phyloP scores from a whole-genome alignment of 2,329 filamentous ascomycete genomes.

The Aureobasidium sp. region DNA sequence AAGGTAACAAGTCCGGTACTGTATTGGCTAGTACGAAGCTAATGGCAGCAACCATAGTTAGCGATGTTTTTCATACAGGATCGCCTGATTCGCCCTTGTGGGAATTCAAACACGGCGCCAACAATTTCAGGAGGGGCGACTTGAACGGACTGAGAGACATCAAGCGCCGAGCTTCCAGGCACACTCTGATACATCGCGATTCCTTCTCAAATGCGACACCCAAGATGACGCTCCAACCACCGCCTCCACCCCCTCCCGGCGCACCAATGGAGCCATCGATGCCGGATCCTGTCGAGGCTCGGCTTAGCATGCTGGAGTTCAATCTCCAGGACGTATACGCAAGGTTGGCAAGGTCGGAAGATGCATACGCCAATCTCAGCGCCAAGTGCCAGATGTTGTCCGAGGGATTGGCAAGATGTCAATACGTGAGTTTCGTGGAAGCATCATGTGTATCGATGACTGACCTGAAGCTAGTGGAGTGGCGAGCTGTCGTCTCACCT shows the following conservation, averaged over 20 bases:
- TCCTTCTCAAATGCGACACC: conserved; percentile 60
- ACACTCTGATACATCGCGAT: conserved; percentile 87
- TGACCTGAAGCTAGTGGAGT: conserved; percentile 54
- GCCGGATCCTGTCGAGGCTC: conserved; percentile 67
- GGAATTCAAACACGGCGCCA: conserved; percentile 98
- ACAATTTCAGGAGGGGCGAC: conserved; percentile 93
- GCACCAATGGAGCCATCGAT: conserved; percentile 43
- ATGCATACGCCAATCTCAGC: conserved; percentile 68
- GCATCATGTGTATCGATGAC: background rate
- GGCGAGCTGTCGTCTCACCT: conserved; percentile 73
- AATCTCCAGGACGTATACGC: conserved; percentile 69
- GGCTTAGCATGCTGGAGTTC: conserved; percentile 69
- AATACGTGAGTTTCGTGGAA: conserved; percentile 24
- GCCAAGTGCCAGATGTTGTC: conserved; percentile 72
- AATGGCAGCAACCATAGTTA: conserved; percentile 51
- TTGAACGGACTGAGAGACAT: conserved; percentile 87
- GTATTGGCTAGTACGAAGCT: background rate
- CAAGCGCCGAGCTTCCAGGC: conserved; percentile 85
- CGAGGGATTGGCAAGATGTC: conserved; percentile 67
- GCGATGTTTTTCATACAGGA: conserved; percentile 94
- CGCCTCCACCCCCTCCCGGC: conserved; percentile 66
- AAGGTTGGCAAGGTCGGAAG: conserved; percentile 72
- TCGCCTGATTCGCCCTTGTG: conserved; percentile 88
- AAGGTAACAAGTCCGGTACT: conserved; percentile 53
- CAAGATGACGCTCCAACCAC: conserved; percentile 46